Evolutionary conservation across 179 eudicot species (phyloP).

Genomic region (Silene coronaria): DNA sequence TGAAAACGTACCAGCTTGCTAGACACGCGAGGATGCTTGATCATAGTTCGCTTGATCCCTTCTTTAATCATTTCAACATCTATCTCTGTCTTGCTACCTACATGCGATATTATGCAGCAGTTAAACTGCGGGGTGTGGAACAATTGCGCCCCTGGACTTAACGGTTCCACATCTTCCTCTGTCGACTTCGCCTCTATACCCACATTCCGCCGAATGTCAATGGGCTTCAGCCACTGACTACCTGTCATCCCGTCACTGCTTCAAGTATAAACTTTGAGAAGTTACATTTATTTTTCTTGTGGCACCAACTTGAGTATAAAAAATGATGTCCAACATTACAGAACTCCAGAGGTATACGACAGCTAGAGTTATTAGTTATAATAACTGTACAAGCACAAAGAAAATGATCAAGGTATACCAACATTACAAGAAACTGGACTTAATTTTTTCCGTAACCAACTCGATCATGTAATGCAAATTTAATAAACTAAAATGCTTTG

Average conservation of each 20-base stretch:
- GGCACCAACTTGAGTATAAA: too few relatives aligned
- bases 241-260: background rate
- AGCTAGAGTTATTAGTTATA: background rate
- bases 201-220: constrained; percentile 4
- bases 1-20: constrained; percentile 30
- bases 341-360: background rate
- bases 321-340: background rate
- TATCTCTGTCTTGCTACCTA: constrained; percentile 27
- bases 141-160: constrained; percentile 39
- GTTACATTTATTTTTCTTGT: background rate
- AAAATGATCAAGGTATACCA: constrained; percentile 5
- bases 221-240: constrained; percentile 18
- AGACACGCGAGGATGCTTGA: constrained; percentile 42
- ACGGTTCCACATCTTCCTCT: constrained; percentile 26
- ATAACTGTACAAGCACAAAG: background rate
- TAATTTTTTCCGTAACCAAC: background rate
- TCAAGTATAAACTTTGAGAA: background rate
- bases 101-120: constrained; percentile 31
- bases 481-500: background rate
- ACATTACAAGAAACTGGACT: background rate
- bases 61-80: constrained; percentile 25
- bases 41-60: constrained; percentile 24
- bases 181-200: background rate
- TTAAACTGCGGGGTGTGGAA: constrained; percentile 34
- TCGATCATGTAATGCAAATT: background rate